Base-by-base conservation (phyloP, 2,329 filamentous ascomycete species). In the Colletotrichum echinochloae region DNA sequence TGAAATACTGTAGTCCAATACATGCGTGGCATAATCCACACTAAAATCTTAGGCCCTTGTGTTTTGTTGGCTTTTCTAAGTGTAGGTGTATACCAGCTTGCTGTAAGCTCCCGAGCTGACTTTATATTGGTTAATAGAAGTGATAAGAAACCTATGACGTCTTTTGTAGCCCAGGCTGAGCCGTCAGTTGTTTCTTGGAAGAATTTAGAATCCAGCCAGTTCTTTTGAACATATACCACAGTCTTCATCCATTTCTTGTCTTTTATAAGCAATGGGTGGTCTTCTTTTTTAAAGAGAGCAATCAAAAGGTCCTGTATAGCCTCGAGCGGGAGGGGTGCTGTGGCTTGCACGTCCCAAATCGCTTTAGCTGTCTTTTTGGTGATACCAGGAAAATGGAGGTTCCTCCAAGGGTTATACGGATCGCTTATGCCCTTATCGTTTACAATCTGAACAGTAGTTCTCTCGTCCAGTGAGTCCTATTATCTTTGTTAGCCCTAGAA, bases 121-220 rank as follows among this genome's bases (percentile, higher is more conserved):
- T 39, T 39, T 3, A 39, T 39, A 16, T 14, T 16, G 4, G 46
- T 49, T 9, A 52, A 33, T 3, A 52, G 5, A 20, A 52, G 26
- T 8, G 49, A 52, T 52, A 52, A n/a, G 28, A 52, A 52, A 18
- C 49, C 49, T 5, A 11, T n/a, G 16, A 52, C 49, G 16, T 52
- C 49, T 33, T 52, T 52, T n/a, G 49, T 52, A 52, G 49, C 49
- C 49, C 49, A 52, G 16, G 5, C 28, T 52, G 49, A 52, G 16
- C 49, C 28, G 49, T 3, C 49, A 33, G 6, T 33, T 11, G 16
- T 16, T 11, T 33, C 49, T 52, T 33, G 49, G 12, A 52, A 52
- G 28, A 28, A 52, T 33, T 33, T 33, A 9, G 49, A 52, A 16
- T 52, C 49, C 3, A 52, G 7, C 49, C 49, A 52, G 28, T 33